Base-by-base conservation (phyloP, 805 yeast genomes). In the Saccharomycopsis babjevae region DNA sequence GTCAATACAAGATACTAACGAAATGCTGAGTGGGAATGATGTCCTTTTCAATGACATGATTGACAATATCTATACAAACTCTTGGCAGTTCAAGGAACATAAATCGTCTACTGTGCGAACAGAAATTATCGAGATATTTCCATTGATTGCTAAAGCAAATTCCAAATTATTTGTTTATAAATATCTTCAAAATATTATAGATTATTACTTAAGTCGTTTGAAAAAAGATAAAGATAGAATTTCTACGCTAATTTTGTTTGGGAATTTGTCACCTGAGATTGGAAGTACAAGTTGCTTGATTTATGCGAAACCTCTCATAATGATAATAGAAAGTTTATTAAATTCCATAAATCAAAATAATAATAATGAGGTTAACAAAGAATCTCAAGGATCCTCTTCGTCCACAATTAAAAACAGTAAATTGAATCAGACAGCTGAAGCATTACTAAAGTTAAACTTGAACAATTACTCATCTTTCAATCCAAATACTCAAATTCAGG, bases 61-160 rank as follows among this genome's bases (percentile, higher is more conserved):
- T 10, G 61, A 61, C 28, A 61, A 61, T 16, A 59, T 63, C 5
- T 63, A 46, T 34, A 40, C 46, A 18, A 59, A 50, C 18, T 61
- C 58, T 32, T 61, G 64, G 72, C 74, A 79, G 56, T 87, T 86
- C 70, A 88, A 86, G 69, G 94, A 89, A 65, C 89, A 88, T 72
- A 87, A 87, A 68, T 82, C 87, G 57, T 74, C 82, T 22, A 81
- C 88, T 4, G 85, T 94, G 16, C 79, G 97, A 64, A 85, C 85
- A 61, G 97, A 93, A 66, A 85, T 93, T n/a, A 83, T 96, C 11
- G 82, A 83, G 52, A 85, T 92, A 57, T 77, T 93, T 63, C 97
- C 99, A 0, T 78, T 87, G 25, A 73, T 94, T 38, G 96, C 97
- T 56, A 79, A 83, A 46, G 92, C 87, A 66, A 86, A 89, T 66